Conservation (phyloP, 768 basidiomycete genomes). For the Xerocomellus amylosporus region DNA sequence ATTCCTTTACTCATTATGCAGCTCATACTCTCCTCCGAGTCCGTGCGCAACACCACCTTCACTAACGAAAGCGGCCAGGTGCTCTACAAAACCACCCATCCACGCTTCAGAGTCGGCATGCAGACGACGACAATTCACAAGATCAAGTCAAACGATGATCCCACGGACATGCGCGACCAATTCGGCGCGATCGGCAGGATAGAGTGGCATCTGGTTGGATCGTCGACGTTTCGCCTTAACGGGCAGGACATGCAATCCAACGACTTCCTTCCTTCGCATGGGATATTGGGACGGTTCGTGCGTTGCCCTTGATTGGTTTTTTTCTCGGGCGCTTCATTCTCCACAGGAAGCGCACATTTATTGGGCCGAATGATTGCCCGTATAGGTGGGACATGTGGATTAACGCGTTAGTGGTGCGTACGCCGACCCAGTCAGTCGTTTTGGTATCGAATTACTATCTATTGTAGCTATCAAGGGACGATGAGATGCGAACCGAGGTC, state of each 20-base stretch:
- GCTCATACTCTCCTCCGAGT: slow-evolving; percentile 22
- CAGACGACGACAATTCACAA: slow-evolving; percentile 27
- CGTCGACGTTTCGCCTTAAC: slow-evolving; percentile 31
- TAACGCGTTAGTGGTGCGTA: slow-evolving; percentile 15
- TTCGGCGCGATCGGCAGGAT: slow-evolving; percentile 35
- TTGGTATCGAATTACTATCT: neutral
- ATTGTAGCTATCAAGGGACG: slow-evolving; percentile 21
- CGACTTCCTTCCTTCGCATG: slow-evolving; percentile 24
- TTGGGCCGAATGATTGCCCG: slow-evolving; percentile 31
- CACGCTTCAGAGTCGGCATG: neutral
- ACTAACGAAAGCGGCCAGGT: slow-evolving; percentile 27
- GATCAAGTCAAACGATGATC: slow-evolving; percentile 22
- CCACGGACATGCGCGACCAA: slow-evolving; percentile 26
- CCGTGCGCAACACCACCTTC: slow-evolving; percentile 25
- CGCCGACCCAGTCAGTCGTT: neutral
- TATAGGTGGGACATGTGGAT: slow-evolving; percentile 34
- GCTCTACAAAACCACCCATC: slow-evolving; percentile 30
- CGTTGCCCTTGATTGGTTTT: neutral
- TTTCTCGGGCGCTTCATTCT: neutral
- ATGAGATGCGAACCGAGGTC: slow-evolving; percentile 12
- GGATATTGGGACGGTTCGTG: slow-evolving; percentile 24
- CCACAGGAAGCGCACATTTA: slow-evolving; percentile 30
- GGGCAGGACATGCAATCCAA: slow-evolving; percentile 26
- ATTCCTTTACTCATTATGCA: slow-evolving; percentile 6
- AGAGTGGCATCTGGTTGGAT: slow-evolving; percentile 31